These are phyloP conservation scores for Hypoxylon trugodes DNA, from an alignment of 495 filamentous ascomycete genomes.

Conservation along the genomic window DNA sequence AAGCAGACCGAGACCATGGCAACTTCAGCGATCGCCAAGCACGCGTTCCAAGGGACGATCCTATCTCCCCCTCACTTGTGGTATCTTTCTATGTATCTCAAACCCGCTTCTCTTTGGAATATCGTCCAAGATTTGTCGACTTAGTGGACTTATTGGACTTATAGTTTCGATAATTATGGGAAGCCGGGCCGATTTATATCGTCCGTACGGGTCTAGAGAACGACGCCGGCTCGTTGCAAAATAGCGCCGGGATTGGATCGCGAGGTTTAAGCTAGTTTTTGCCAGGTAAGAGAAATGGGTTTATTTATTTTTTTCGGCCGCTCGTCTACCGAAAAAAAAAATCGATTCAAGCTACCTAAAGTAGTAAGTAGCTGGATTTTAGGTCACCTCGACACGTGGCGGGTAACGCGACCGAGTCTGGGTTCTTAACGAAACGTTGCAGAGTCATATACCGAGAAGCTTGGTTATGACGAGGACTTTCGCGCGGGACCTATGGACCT, in stretches of 20 bases:
- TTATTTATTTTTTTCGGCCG: slow-evolving; percentile 10
- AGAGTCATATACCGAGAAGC: slow-evolving; percentile 33
- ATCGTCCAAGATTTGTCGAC: no score
- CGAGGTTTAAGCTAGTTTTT: background rate
- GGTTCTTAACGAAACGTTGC: slow-evolving; percentile 35
- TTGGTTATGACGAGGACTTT: slow-evolving; percentile 21
- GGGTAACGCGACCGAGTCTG: slow-evolving; percentile 20
- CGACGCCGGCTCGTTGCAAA: slow-evolving; percentile 20
- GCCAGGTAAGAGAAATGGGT: slow-evolving; percentile 13
- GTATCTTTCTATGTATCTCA: background rate
- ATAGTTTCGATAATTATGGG: slow-evolving; percentile 15
- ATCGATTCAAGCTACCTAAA: slow-evolving; percentile 11
- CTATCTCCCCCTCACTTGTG: background rate
- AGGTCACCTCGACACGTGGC: slow-evolving; percentile 34
- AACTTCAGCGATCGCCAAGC: slow-evolving; percentile 32
- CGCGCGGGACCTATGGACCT: slow-evolving; percentile 8
- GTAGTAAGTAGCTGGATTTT: slow-evolving; percentile 22
- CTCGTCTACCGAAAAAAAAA: slow-evolving; percentile 23
- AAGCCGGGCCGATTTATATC: slow-evolving; percentile 31
- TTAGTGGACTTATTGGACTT: no score
- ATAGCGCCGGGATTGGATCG: slow-evolving; percentile 9
- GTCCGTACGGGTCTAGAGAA: slow-evolving; percentile 15
- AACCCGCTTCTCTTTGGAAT: no score
- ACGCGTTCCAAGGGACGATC: slow-evolving; percentile 6
- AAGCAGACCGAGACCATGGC: slow-evolving; percentile 24